phyloP scores from a whole-genome alignment of 1,284 basidiomycete species.

The Irpex sp. region DNA sequence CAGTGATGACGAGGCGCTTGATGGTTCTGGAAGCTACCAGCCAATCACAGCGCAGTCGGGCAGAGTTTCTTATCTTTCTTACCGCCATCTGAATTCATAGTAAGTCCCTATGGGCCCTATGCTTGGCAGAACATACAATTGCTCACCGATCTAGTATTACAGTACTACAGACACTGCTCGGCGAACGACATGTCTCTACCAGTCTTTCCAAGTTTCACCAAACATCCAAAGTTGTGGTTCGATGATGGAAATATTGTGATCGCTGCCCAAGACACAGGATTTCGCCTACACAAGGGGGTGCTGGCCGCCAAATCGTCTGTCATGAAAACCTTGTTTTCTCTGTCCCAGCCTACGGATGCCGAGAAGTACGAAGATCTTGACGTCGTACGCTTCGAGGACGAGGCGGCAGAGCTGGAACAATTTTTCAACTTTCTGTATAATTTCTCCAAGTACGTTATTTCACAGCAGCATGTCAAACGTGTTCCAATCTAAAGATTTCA shows the following conservation, averaged over 20 bases:
- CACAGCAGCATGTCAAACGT: too few species aligned
- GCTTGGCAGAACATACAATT: too few species aligned
- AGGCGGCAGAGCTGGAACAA: neutral
- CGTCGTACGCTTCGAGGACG: neutral
- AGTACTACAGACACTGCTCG: too few species aligned
- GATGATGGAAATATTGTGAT: slow-evolving; percentile 10
- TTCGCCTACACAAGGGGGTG: slow-evolving; percentile 1
- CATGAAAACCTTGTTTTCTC: slow-evolving; percentile 4
- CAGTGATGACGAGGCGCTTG: neutral
- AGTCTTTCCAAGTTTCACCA: too few species aligned
- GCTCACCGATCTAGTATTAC: too few species aligned
- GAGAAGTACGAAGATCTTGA: neutral
- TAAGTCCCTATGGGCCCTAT: too few species aligned
- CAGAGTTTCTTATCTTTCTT: neutral
- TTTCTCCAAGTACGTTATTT: too few species aligned
- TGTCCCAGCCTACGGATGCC: slow-evolving; percentile 10
- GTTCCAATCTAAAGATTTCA: too few species aligned
- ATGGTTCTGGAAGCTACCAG: neutral
- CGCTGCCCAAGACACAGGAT: neutral
- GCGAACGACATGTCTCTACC: too few species aligned
- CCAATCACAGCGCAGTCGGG: neutral
- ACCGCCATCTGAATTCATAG: neutral
- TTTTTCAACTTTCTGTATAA: neutral
- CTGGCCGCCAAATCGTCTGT: neutral
- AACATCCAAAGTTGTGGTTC: slow-evolving; percentile 9